A percentile compares a stretch with the other conserved stretches of the same genome.
Evolutionary conservation across 2,329 filamentous ascomycete species (phyloP).

Genomic region (Keithomyces neogunnii): DNA sequence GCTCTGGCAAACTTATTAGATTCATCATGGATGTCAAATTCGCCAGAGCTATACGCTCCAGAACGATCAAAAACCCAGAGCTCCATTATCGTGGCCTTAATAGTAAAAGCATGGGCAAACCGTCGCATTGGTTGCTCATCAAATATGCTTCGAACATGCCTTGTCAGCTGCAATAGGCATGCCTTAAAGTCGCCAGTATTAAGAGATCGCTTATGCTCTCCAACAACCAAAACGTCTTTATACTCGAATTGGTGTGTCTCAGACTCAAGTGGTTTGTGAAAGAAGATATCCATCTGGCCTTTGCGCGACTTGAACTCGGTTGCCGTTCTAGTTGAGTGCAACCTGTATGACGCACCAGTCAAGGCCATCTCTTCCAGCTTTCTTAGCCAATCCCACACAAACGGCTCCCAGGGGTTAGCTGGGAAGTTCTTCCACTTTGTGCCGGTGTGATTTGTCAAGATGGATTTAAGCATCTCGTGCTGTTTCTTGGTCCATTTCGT

Average conservation of each 20-base stretch:
- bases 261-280: neutral
- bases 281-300: slow-evolving; percentile 6
- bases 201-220: neutral
- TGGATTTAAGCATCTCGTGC: slow-evolving; percentile 4
- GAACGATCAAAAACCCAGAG: neutral
- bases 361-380: slow-evolving; percentile 4
- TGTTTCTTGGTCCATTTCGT: slow-evolving; percentile 5
- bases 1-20: neutral
- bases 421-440: slow-evolving; percentile 3
- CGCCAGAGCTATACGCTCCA: neutral
- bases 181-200: neutral
- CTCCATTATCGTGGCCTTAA: neutral
- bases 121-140: neutral
- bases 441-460: slow-evolving; percentile 3
- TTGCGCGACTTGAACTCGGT: too few relatives aligned
- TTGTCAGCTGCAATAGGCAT: neutral
- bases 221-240: neutral
- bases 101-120: neutral
- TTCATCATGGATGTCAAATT: neutral
- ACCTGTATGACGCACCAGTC: neutral
- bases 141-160: too few relatives aligned
- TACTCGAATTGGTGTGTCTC: neutral
- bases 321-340: neutral
- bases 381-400: slow-evolving; percentile 4
- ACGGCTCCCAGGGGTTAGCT: neutral